Percentiles rank a stretch among this genome's conserved stretches.
phyloP scores from a whole-genome alignment of 2,329 filamentous ascomycete species.

The Aureobasidium lini region DNA sequence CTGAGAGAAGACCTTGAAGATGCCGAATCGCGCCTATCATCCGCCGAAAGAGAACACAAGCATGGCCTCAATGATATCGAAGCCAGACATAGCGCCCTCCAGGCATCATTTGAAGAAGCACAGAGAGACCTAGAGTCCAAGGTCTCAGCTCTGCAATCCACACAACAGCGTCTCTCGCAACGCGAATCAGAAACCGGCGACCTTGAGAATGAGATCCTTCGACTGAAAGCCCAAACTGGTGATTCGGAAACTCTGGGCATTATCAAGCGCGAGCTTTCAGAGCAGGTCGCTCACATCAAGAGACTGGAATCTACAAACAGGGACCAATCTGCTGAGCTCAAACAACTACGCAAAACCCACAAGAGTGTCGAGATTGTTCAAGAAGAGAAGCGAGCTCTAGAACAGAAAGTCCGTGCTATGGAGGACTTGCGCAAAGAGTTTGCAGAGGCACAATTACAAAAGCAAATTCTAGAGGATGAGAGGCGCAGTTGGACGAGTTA shows the following conservation, averaged over 20 bases:
- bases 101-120: conserved; percentile 48
- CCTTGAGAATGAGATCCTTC: conserved; percentile 75
- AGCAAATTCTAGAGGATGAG: conserved; percentile 83
- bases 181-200: conserved; percentile 64
- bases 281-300: conserved; percentile 87
- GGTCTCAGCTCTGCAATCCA: conserved; percentile 49
- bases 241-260: conserved; percentile 79
- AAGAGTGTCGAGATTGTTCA: conserved; percentile 91
- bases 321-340: conserved; percentile 72
- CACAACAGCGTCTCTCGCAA: conserved; percentile 60
- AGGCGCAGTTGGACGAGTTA: conserved; percentile 79
- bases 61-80: conserved; percentile 54
- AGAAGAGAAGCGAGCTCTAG: conserved; percentile 82
- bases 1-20: conserved; percentile 80
- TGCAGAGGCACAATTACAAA: conserved; percentile 70
- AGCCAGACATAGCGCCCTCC: conserved; percentile 51
- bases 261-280: conserved; percentile 79
- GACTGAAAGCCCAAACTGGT: conserved; percentile 76
- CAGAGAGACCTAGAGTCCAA: conserved; percentile 51
- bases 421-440: conserved; percentile 69
- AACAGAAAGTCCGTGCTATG: conserved; percentile 68
- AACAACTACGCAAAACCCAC: conserved; percentile 69
- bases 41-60: conserved; percentile 58
- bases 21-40: conserved; percentile 64
- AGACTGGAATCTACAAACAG: conserved; percentile 72